Base-by-base conservation (phyloP, 768 basidiomycete genomes). In the Xerocomus potaroensis region DNA sequence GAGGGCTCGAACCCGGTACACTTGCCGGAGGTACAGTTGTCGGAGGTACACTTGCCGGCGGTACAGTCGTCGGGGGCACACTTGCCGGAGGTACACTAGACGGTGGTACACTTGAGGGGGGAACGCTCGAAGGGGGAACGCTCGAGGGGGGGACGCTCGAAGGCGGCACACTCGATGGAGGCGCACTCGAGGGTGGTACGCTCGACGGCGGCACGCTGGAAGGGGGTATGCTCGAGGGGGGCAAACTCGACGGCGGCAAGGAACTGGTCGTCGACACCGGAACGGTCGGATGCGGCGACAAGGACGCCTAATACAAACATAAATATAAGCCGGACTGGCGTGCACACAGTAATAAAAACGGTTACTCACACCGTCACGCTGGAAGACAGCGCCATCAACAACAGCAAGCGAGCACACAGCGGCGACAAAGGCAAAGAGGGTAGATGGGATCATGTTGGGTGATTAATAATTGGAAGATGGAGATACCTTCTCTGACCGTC, bases 361-460 rank as follows among this genome's bases (percentile, higher is more conserved):
- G n/a, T n/a, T 1, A 47, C 59, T 60, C 22, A 60, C 59, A 32
- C 33, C 58, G 27, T 61, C 38, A 1, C 60, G 61, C 4, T 48
- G 33, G 8, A 63, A 2, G 33, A 57, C 23, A 5, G 36, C 60
- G 3, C 61, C 55, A 4, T 50, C 57, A 24, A 33, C 49, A 10
- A 37, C 36, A 14, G n/a, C 39, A 18, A 63, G 2, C 14, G 45
- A 49, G 22, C 57, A 49, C 29, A 62, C 30, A 5, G 7, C 14
- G n/a, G 35, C 8, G 1, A 27, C 47, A 12, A 57, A 2, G 4
- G 39, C 29, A 24, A 39, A 33, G 10, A 60, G 27, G 8, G 43
- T 49, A 11, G 57, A 47, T 12, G 29, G 15, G 9, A 10, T 12
- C 3, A 19, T 22, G 2, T 10, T 16, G 24, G 16, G n/a, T n/a